Percentiles rank a stretch among this genome's conserved stretches.
Conservation (phyloP, 805 yeast genomes). For the Maudiozyma pseudohumilis region DNA sequence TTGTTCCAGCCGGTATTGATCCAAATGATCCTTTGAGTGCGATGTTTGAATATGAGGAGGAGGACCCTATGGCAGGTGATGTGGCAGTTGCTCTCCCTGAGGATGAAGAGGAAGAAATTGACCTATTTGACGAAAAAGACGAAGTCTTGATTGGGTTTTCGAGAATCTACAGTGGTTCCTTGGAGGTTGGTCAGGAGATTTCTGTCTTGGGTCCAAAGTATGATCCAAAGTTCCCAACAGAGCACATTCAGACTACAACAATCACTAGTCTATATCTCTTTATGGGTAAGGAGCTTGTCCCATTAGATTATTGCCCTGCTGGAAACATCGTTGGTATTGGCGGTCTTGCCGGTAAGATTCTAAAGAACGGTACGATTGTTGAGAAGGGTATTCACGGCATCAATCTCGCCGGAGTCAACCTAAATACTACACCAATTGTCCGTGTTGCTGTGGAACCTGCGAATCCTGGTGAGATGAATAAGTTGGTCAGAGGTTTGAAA, state of each 20-base stretch:
- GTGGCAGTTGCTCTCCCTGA: constrained; percentile 27
- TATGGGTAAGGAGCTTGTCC: constrained; percentile 86
- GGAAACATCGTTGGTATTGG: constrained; percentile 94
- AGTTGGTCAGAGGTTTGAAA: constrained; percentile 67
- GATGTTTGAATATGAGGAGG: constrained; percentile 44
- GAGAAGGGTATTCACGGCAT: constrained; percentile 50
- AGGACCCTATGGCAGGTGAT: constrained; percentile 34
- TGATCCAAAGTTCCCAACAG: constrained; percentile 52
- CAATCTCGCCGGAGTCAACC: constrained; percentile 67
- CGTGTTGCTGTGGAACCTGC: constrained; percentile 94
- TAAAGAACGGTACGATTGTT: constrained; percentile 80
- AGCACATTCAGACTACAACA: constrained; percentile 46
- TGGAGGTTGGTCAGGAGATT: constrained; percentile 64
- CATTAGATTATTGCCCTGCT: constrained; percentile 75
- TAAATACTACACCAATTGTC: constrained; percentile 81
- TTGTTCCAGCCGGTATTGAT: constrained; percentile 26
- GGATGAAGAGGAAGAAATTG: constrained; percentile 39
- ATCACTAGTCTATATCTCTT: constrained; percentile 65
- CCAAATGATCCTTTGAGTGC: constrained; percentile 30
- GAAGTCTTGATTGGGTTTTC: constrained; percentile 83
- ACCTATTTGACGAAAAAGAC: constrained; percentile 35
- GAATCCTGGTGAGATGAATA: constrained; percentile 69
- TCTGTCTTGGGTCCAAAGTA: constrained; percentile 80
- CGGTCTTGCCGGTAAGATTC: constrained; percentile 71
- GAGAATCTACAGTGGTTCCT: constrained; percentile 78